A percentile compares a stretch with the other conserved stretches of the same genome.
Conservation (phyloP, 352 stramenopile genomes). For the Phytophthora pisi region DNA sequence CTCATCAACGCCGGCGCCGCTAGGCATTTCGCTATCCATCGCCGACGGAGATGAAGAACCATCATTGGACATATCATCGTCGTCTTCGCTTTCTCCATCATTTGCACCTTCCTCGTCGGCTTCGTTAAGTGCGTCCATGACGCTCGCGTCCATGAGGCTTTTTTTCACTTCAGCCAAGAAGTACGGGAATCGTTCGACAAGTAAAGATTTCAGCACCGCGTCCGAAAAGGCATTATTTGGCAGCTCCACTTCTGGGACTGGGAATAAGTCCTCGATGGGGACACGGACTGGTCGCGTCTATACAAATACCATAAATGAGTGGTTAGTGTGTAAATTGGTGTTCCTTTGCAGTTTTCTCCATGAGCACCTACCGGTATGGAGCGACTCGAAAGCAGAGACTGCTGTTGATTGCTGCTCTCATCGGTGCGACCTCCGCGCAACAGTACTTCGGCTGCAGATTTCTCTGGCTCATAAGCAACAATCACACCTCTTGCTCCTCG, state of each 20-base stretch:
- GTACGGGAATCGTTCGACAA: slow-evolving; percentile 75
- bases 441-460: slow-evolving; percentile 82
- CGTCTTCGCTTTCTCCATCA: slow-evolving; percentile 75
- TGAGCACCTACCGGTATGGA: slow-evolving; percentile 50
- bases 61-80: slow-evolving; percentile 90
- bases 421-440: slow-evolving; percentile 50
- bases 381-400: slow-evolving; percentile 31
- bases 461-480: slow-evolving; percentile 81
- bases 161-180: slow-evolving; percentile 84
- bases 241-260: slow-evolving; percentile 78
- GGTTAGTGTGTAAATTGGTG: slow-evolving; percentile 3
- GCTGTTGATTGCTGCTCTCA: slow-evolving; percentile 45
- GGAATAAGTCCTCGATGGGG: slow-evolving; percentile 81
- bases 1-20: slow-evolving; percentile 49
- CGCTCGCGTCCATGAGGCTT: slow-evolving; percentile 63
- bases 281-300: slow-evolving; percentile 82
- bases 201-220: slow-evolving; percentile 63
- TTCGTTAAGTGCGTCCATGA: slow-evolving; percentile 47
- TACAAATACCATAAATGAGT: slow-evolving; percentile 12
- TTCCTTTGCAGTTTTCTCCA: background rate
- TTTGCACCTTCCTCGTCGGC: slow-evolving; percentile 36
- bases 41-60: slow-evolving; percentile 74
- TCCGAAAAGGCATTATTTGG: slow-evolving; percentile 72
- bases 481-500: slow-evolving; percentile 75
- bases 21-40: slow-evolving; percentile 75